Percentiles rank a stretch among this genome's conserved stretches.
phyloP scores from a whole-genome alignment of 495 filamentous ascomycete species.

The Podospora australis region DNA sequence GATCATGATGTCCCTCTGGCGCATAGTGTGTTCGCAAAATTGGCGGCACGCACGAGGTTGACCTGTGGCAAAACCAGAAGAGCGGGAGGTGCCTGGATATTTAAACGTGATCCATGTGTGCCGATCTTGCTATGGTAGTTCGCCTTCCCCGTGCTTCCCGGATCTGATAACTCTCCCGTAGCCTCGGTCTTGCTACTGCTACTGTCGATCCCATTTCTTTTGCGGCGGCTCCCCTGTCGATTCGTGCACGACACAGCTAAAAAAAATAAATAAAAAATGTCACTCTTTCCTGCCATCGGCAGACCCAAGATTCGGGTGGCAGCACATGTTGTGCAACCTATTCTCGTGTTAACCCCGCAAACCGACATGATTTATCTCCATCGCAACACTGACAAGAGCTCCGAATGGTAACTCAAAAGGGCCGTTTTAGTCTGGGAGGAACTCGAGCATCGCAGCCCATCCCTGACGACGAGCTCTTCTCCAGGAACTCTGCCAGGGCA shows the following conservation, averaged over 20 bases:
- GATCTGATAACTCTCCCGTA: no score
- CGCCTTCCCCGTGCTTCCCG: no score
- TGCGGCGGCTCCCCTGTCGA: background rate
- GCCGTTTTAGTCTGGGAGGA: no score
- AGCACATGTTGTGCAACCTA: background rate
- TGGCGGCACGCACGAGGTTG: background rate
- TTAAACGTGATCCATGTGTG: no score
- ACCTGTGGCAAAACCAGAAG: background rate
- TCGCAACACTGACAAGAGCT: background rate
- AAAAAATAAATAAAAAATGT: no score
- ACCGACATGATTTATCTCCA: background rate
- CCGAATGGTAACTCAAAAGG: constrained; percentile 11
- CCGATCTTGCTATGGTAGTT: no score
- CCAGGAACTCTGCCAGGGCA: background rate
- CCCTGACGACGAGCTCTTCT: background rate
- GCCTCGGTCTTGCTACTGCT: background rate
- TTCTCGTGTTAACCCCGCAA: background rate
- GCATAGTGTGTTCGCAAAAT: background rate
- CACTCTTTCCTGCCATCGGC: background rate
- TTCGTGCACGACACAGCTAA: background rate
- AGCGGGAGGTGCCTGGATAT: background rate
- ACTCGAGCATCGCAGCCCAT: no score
- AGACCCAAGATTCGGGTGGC: background rate
- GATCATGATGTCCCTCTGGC: constrained; percentile 10
- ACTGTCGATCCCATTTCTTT: background rate